A percentile compares a stretch with the other conserved stretches of the same genome.
These are phyloP conservation scores for Alternaria sp. DNA, from an alignment of 2,329 filamentous ascomycete genomes.

Conservation along the genomic window DNA sequence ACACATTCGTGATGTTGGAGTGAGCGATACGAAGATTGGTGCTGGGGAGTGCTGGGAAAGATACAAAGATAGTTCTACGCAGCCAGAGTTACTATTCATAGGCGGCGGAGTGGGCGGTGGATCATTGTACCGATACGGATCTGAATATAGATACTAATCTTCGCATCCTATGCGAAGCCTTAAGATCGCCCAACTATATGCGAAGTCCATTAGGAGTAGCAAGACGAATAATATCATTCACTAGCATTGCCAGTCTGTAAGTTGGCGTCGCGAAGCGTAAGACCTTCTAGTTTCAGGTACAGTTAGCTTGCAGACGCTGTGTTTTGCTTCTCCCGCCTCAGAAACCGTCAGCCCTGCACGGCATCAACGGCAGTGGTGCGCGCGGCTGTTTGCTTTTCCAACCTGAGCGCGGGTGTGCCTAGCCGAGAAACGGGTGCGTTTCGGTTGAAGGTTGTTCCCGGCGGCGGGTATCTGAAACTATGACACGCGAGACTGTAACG, in stretches of 20 bases:
- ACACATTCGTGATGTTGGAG: background rate
- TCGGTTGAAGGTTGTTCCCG: background rate
- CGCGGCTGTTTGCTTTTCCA: background rate
- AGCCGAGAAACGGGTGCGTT: background rate
- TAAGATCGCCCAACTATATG: background rate
- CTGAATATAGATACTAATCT: background rate
- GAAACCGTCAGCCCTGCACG: background rate
- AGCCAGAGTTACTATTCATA: background rate
- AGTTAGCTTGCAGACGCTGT: background rate
- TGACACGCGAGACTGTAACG: conserved; percentile 4
- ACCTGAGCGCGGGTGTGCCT: background rate
- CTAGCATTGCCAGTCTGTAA: background rate
- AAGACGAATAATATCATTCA: background rate
- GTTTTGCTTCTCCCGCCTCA: background rate
- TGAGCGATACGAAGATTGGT: background rate
- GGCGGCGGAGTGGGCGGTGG: background rate
- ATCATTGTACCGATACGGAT: background rate
- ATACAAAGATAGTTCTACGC: background rate
- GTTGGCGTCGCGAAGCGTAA: too few relatives aligned
- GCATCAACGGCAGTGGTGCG: background rate
- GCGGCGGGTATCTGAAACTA: conserved; percentile 9
- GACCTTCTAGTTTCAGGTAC: background rate
- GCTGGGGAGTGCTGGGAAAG: background rate
- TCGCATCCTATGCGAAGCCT: background rate
- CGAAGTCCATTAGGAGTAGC: too few relatives aligned